Conservation (phyloP, 192 early-diverging fungal genomes). For the Coemansia erecta region DNA sequence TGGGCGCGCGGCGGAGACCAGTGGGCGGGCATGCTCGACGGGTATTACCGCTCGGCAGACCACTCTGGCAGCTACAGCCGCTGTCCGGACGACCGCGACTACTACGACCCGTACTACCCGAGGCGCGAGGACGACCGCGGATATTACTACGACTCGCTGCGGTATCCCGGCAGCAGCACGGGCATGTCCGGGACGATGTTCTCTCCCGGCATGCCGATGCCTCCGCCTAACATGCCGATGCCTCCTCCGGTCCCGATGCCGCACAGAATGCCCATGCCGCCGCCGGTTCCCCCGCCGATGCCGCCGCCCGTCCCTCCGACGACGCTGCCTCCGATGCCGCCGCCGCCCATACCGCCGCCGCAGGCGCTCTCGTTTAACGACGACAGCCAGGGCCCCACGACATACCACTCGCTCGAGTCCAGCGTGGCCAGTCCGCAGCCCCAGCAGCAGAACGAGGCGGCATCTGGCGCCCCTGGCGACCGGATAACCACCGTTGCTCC, state of each 20-base stretch:
- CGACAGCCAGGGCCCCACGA: too few relatives aligned
- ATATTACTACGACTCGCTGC: not conserved
- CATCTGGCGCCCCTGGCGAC: not conserved
- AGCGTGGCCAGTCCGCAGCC: not conserved
- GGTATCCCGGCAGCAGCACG: too few relatives aligned
- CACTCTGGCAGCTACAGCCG: not conserved
- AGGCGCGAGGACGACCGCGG: not conserved
- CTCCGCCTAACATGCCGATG: not conserved
- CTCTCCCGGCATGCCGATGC: not conserved
- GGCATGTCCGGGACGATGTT: too few relatives aligned
- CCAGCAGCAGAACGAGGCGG: too few relatives aligned
- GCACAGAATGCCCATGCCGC: too few relatives aligned
- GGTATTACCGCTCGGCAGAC: conserved; percentile 17
- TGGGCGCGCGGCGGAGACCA: too few relatives aligned
- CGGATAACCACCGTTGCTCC: not conserved
- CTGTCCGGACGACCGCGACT: not conserved
- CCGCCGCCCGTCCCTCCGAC: too few relatives aligned
- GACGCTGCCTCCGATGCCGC: too few relatives aligned
- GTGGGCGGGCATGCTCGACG: conserved; percentile 22
- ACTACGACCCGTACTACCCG: not conserved
- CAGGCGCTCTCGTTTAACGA: too few relatives aligned
- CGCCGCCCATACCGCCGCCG: too few relatives aligned
- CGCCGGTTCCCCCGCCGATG: too few relatives aligned
- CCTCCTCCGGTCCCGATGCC: not conserved
- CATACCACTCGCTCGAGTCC: not conserved